Evolutionary conservation across 495 filamentous ascomycete species (phyloP).

Genomic region (Annulohypoxylon maeteangense): DNA sequence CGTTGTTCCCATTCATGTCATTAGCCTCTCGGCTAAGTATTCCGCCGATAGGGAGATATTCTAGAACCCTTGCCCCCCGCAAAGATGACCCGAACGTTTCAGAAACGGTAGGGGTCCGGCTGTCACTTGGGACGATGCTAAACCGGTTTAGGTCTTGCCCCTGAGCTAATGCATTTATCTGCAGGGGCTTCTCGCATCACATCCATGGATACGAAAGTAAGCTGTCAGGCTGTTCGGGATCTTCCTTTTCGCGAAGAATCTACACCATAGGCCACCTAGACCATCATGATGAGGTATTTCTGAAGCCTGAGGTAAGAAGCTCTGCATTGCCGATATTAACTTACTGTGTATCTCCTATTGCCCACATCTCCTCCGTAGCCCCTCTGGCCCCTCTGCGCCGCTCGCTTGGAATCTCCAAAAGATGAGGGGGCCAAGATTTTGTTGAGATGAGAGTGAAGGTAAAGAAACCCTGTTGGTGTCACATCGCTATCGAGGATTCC

Average conservation of each 20-base stretch:
- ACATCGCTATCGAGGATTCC: slow-evolving; percentile 13
- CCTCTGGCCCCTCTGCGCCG: background rate
- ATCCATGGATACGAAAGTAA: slow-evolving; percentile 8
- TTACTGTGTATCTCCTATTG: background rate
- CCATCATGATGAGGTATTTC: background rate
- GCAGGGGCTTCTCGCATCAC: background rate
- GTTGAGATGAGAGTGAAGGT: slow-evolving; percentile 20
- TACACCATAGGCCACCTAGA: background rate
- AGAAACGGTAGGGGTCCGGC: slow-evolving; percentile 12
- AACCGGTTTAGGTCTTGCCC: slow-evolving; percentile 12
- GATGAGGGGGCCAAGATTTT: slow-evolving; percentile 18
- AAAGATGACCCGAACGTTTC: slow-evolving; percentile 23
- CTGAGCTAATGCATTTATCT: slow-evolving; percentile 36
- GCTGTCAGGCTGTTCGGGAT: no score
- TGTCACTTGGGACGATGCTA: slow-evolving; percentile 20
- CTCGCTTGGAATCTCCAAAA: slow-evolving; percentile 1
- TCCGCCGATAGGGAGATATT: slow-evolving; percentile 13
- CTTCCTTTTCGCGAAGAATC: slow-evolving; percentile 1
- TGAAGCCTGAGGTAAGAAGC: background rate
- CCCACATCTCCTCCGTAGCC: background rate
- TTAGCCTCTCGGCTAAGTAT: slow-evolving; percentile 16
- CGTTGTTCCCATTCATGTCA: background rate
- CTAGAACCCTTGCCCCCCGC: slow-evolving; percentile 19
- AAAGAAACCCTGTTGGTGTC: slow-evolving; percentile 18
- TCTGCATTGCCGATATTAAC: slow-evolving; percentile 12